Percentiles rank a stretch among this genome's conserved stretches.
These are phyloP conservation scores for Quercus cerris DNA, from an alignment of 306 rosid species.

Conservation along the genomic window DNA sequence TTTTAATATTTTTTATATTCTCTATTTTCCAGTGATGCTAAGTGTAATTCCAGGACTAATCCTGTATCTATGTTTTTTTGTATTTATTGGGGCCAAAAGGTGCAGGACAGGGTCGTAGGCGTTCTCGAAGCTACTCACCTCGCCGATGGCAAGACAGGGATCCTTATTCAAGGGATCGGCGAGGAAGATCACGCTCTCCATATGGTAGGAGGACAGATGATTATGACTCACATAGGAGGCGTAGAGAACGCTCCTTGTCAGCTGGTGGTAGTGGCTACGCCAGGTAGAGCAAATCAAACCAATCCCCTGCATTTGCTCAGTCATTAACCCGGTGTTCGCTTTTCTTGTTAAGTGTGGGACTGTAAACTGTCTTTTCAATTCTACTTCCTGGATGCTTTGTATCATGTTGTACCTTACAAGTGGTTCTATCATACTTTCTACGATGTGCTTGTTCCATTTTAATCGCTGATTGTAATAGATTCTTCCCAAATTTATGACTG, in stretches of 20 bases:
- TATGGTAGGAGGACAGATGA: slow-evolving; percentile 25
- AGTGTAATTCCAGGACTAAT: not conserved
- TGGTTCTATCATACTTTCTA: not conserved
- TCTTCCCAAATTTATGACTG: not conserved
- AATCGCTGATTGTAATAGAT: too few species aligned
- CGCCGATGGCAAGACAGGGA: slow-evolving; percentile 33
- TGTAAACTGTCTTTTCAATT: not conserved
- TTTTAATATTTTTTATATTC: not conserved
- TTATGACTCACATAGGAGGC: slow-evolving; percentile 27
- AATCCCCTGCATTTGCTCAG: not conserved
- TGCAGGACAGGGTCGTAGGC: slow-evolving; percentile 36
- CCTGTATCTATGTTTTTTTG: not conserved
- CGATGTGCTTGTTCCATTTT: too few species aligned
- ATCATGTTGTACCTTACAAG: not conserved
- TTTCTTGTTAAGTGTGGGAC: not conserved
- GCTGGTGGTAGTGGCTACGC: slow-evolving; percentile 12
- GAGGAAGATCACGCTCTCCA: slow-evolving; percentile 44
- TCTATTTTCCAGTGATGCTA: not conserved
- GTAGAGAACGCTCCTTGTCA: slow-evolving; percentile 24
- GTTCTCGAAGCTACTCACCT: slow-evolving; percentile 42
- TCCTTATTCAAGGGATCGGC: slow-evolving; percentile 31
- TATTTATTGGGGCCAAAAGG: not conserved
- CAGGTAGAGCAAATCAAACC: not conserved
- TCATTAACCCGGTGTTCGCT: not conserved
- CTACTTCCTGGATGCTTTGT: not conserved